Evolutionary conservation across 805 yeast genomes (phyloP), one percentile per base, ranked within the genome.

Genomic region (Schizosaccharomyces osmophilus): DNA sequence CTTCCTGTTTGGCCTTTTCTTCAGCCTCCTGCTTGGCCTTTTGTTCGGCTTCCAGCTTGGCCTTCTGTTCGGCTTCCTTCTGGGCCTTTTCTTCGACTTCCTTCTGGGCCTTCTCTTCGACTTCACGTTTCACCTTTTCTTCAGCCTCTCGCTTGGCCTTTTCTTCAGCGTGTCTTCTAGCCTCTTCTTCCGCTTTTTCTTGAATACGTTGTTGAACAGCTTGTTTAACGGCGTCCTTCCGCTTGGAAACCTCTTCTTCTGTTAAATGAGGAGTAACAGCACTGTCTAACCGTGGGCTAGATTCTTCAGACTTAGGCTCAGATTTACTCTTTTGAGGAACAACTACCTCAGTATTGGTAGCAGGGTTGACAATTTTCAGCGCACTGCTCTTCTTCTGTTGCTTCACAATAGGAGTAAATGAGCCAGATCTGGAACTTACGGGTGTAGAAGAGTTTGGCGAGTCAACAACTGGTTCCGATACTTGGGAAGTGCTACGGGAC

Each of bases 21-120:
- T 63, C 65, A 43, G 62, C 66, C 13, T 61, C 64, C 45, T 51
- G 65, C 57, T 65, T 66, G 4, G 64, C 65, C 42, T 63, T 64
- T 11, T 62, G 57, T 63, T 65, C 63, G 41, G 59, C 57, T 15
- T 24, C 54, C 17, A n/a, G 51, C 42, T 59, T 64, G n/a, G 62
- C 64, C 60, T 61, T 61, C 55, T 62, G 42, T 48, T 59, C 51
- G 39, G 61, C 61, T 19, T 48, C 31, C 41, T 60, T 63, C 48
- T 65, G 61, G 13, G 62, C 62, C 48, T 60, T 62, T 32, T 63
- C 64, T 31, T 36, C 64, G 29, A 57, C 63, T 32, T 59, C 65
- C 24, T 59, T 62, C 59, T 57, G 62, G 45, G 60, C 63, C 32
- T 45, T 62, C 36, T 62, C 65, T 36, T 63, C 66, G 26, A 61